Evolutionary conservation across 495 filamentous ascomycete species (phyloP), one percentile per base, ranked within the genome.

Genomic region (Hypoxylon fuscum): DNA sequence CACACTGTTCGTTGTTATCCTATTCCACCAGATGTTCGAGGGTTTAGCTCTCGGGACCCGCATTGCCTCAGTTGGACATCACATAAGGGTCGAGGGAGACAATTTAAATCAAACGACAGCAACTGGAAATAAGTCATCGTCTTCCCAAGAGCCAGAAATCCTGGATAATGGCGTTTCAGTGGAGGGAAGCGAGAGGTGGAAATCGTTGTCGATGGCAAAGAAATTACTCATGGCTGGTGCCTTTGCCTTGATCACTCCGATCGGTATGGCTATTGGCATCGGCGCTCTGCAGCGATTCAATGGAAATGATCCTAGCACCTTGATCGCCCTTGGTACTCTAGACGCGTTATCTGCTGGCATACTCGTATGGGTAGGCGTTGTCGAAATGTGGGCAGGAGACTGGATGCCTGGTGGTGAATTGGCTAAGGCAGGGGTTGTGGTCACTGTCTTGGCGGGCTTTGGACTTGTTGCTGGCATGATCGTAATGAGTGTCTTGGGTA

Each of bases 21-120:
- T 85, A 45, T 87, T 88, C 72, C 85, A 86, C 60, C 85, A 94
- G 68, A 88, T 88, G 68, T 92, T 93, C 50, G 90, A 93, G 76
- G 90, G 90, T 15, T 79, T 92, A 50, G 90, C 90, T 15, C 82
- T 92, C 8, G 89, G 90, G 12, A 83, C 88, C 4, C 85, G 88
- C 25, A 91, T 92, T 56, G 86, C 89, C 5, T 81, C 83, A 0
- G 77, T 90, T 18, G 72, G 74, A 3, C 49, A 48, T 7, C 61
- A 21, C 9, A 14, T 17, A 10, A 55, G 42, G 23, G 48, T 6
- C 5, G 69, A 54, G 25, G 64, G 41, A 46, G 59, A 18, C 49
- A 51, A 47, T 20, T 43, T 12, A 49, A 32, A 67, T 6, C 12
- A 58, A 27, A 5, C 32, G 32, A 43, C 38, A 34, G 45, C 54